Base-by-base conservation (phyloP, 805 yeast genomes). In the Kregervanrija pseudodelftensis region DNA sequence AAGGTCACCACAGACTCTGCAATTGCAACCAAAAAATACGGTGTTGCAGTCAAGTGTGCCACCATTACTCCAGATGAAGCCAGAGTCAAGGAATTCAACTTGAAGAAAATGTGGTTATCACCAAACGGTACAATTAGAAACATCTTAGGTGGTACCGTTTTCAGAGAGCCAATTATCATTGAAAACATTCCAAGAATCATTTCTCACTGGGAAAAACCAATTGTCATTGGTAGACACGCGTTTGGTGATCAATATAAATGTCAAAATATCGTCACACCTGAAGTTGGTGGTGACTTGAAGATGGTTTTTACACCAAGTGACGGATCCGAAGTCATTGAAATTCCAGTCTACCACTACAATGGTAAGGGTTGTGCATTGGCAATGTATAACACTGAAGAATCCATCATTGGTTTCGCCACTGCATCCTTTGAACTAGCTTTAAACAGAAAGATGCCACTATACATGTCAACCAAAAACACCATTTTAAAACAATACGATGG, bases 41-140 rank as follows among this genome's bases (percentile, higher is more conserved):
- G 87, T 44, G 98, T 91, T 46, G 98, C 95, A 30, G 87, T 91
- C 56, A 91, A 91, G 71, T 91, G 98, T 72, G 98, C 98, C 46
- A 91, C 98, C 42, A 91, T 91, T 65, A 91, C 98, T n/a, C 97
- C 98, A 8, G 95, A 87, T 63, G 98, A 91, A 71, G 93, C 87
- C 40, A 80, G 98, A 59, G 97, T 91, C 43, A 72, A 85, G 66
- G 98, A 91, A 67, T 91, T 88, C 67, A 70, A 76, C 45, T 76
- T 91, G 66, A 89, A 91, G 72, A 85, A 89, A 66, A 91, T 91
- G 98, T 91, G 97, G 97, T 75, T 84, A 48, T 87, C 96, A 12
- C 98, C 98, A 52, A 91, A 91, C 68, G 98, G 98, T 49, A 91
- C 98, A 41, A 86, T 91, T 64, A 82, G 98, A 70, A 91, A 91